A percentile compares a stretch with the other conserved stretches of the same genome.
These are phyloP conservation scores for Exophiala calicioides DNA, from an alignment of 2,329 filamentous ascomycete genomes.

Conservation along the genomic window DNA sequence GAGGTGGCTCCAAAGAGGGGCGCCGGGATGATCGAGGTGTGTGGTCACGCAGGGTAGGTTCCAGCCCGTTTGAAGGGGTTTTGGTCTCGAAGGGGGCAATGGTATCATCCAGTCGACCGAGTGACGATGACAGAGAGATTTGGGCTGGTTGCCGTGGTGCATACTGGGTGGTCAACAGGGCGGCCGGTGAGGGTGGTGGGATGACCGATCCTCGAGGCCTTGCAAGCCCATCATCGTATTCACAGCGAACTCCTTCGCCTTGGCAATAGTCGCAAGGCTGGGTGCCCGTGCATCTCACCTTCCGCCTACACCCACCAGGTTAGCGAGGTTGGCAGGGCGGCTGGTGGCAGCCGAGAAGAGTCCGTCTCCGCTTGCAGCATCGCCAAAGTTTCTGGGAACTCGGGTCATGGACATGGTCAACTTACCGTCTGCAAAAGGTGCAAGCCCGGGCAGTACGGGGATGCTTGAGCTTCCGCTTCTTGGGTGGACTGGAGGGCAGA, in stretches of 20 bases:
- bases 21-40: constrained; percentile 11
- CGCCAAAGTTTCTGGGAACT: no score
- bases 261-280: constrained; percentile 30
- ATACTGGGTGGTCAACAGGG: no score
- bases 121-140: no score
- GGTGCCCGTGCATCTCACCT: constrained; percentile 29
- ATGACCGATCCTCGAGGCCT: constrained; percentile 2
- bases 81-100: no score
- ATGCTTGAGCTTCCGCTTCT: constrained; percentile 30
- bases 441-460: constrained; percentile 30
- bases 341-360: no score
- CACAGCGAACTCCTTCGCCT: constrained; percentile 26
- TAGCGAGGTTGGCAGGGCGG: not conserved
- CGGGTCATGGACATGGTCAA: no score
- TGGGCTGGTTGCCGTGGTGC: no score
- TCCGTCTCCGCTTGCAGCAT: no score
- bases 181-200: no score
- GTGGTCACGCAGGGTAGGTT: not conserved
- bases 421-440: constrained; percentile 30
- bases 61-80: not conserved
- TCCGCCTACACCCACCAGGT: constrained; percentile 18
- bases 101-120: no score
- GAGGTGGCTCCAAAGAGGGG: constrained; percentile 24
- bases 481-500: constrained; percentile 20
- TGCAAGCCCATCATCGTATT: constrained; percentile 24